Percentiles rank a stretch among this genome's conserved stretches.
Evolutionary conservation across 805 yeast species (phyloP).

Genomic region (Wickerhamomyces mucosus): DNA sequence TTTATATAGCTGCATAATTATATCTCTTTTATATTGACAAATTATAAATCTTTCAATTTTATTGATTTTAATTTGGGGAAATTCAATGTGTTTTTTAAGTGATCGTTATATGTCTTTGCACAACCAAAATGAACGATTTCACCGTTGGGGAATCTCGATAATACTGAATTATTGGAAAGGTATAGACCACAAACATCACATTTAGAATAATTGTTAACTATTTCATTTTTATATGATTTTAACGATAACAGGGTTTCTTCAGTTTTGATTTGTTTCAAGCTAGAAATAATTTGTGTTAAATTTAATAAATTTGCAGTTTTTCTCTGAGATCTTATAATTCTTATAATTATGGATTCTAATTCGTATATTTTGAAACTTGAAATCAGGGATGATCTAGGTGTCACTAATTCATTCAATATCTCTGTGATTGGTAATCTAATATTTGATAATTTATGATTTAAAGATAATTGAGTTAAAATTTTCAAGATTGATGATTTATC

Average conservation of each 20-base stretch:
- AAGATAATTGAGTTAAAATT: constrained; percentile 22
- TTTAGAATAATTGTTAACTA: constrained; percentile 3
- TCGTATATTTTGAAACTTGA: constrained; percentile 15
- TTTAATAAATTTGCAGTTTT: constrained; percentile 1
- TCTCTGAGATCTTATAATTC: constrained; percentile 10
- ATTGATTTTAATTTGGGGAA: constrained; percentile 6
- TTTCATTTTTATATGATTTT: constrained; percentile 3
- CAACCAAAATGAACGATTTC: constrained; percentile 18
- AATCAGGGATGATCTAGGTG: no score
- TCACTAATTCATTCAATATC: no score
- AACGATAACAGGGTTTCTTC: constrained; percentile 3
- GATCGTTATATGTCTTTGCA: constrained; percentile 1
- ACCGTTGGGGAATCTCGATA: constrained; percentile 3
- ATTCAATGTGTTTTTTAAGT: not conserved
- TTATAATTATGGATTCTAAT: constrained; percentile 11
- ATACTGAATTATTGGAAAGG: constrained; percentile 10
- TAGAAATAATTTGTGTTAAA: constrained; percentile 6
- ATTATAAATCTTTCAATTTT: constrained; percentile 7
- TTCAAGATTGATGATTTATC: constrained; percentile 27
- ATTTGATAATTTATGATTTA: no score
- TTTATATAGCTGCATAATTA: no score
- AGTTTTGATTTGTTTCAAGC: constrained; percentile 4
- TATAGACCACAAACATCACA: constrained; percentile 9
- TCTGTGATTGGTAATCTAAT: no score
- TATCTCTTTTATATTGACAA: not conserved